These are phyloP conservation scores for Fusarium sarcochroum DNA, from an alignment of 2,329 filamentous ascomycete genomes.

Conservation along the genomic window DNA sequence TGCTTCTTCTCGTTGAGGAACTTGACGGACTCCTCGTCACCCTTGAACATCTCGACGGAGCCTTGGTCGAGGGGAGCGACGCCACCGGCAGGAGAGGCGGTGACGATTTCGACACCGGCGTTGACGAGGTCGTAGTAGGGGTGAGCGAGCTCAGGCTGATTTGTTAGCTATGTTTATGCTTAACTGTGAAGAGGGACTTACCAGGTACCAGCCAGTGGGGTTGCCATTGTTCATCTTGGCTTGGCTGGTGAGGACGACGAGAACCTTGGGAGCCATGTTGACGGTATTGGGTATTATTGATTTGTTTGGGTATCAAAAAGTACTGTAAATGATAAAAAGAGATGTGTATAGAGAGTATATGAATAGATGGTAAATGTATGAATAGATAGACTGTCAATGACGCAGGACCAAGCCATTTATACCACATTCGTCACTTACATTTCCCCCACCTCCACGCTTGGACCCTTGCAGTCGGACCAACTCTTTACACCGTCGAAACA, in stretches of 20 bases:
- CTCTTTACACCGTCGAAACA: constrained; percentile 16
- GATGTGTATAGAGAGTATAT: background rate
- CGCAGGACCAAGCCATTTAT: constrained; percentile 30
- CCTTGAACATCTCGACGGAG: constrained; percentile 68
- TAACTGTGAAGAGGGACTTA: constrained; percentile 52
- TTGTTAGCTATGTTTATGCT: background rate
- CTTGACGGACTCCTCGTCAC: constrained; percentile 64
- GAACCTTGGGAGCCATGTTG: constrained; percentile 71
- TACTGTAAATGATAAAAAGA: background rate
- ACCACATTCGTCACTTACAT: constrained; percentile 4
- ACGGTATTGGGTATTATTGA: background rate
- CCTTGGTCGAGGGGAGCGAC: constrained; percentile 71
- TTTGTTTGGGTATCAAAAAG: background rate
- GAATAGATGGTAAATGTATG: background rate
- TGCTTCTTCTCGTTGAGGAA: constrained; percentile 70
- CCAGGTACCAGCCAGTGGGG: constrained; percentile 80
- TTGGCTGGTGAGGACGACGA: constrained; percentile 79
- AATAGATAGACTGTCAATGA: background rate
- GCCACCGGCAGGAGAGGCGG: constrained; percentile 75
- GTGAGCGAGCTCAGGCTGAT: constrained; percentile 73
- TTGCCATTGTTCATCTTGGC: constrained; percentile 63
- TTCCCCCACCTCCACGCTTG: constrained; percentile 14
- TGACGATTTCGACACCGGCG: constrained; percentile 62
- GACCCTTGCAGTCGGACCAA: constrained; percentile 32
- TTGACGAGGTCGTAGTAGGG: constrained; percentile 70